These are phyloP conservation scores for Boletus calvinii DNA, from an alignment of 1,284 basidiomycete genomes.

Conservation along the genomic window DNA sequence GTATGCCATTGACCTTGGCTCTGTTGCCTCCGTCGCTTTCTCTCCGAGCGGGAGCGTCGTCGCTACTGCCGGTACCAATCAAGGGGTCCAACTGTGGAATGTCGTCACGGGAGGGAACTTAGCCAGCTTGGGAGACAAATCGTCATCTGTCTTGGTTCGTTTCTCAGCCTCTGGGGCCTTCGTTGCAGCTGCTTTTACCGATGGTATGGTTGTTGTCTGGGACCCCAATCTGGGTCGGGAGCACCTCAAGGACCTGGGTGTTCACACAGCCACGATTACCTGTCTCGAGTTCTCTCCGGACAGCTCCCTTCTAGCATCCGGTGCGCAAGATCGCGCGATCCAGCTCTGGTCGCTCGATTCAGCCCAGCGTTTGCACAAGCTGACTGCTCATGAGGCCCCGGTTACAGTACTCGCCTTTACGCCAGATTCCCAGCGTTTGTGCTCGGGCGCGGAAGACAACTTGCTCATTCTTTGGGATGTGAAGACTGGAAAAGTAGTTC, in stretches of 20 bases:
- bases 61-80: conserved; percentile 11
- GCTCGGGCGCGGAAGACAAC: conserved; percentile 15
- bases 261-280: conserved; percentile 7
- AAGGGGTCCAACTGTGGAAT: conserved; percentile 23
- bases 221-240: conserved; percentile 17
- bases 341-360: conserved; percentile 16
- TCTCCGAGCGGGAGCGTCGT: conserved; percentile 11
- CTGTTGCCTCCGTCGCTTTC: conserved; percentile 13
- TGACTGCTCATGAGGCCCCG: conserved; percentile 10
- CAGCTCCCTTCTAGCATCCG: conserved; percentile 12
- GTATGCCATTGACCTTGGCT: conserved; percentile 5
- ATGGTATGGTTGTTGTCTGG: conserved; percentile 19
- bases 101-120: conserved; percentile 15
- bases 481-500: conserved; percentile 4
- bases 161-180: conserved; percentile 17
- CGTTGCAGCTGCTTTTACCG: conserved; percentile 12
- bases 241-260: conserved; percentile 4
- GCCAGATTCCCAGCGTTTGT: conserved; percentile 9
- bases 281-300: conserved; percentile 21
- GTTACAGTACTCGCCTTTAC: conserved; percentile 8
- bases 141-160: conserved; percentile 12
- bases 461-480: conserved; percentile 14
- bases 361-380: conserved; percentile 9
- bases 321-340: conserved; percentile 14
- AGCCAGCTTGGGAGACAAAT: conserved; percentile 14